Base-by-base conservation (phyloP, 73 alveolate genomes). In the Paramecium bursaria region DNA sequence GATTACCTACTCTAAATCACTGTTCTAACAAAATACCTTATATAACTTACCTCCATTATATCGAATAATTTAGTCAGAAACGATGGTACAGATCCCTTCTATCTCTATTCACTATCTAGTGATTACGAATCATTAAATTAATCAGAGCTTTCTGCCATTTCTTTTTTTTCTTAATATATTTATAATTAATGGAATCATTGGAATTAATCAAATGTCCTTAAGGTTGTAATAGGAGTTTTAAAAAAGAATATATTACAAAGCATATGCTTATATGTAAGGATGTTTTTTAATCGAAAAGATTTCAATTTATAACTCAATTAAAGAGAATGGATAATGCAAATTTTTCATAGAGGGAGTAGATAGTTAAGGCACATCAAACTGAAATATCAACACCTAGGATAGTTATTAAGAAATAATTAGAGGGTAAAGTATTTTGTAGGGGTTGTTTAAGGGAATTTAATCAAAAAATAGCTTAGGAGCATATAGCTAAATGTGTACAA, bases 1-100 rank as follows among this genome's bases (percentile, higher is more conserved):
- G 51, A 96, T 94, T 73, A 93, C 92, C 22, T 95, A 73, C 33
- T 46, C 17, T 73, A 54, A 49, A 35, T 67, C 82, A 11, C 44
- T 47, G 44, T 67, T 67, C 82, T 67, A 39, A 17, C 21, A 7
- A 14, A 11, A 11, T n/a, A 17, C 26, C n/a, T n/a, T n/a, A 31
- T 42, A 39, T 15, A 27, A 14, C 1, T 39, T 67, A 67, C 82
- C 27, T 67, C 82, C 82, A 67, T 67, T n/a, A 67, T 67, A 15
- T 67, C 82, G 17, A 67, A 67, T 25, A 67, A 47, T 67, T 57
- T 67, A 6, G 33, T 26, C 44, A 67, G 44, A 67, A 67, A 67
- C 6, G 60, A 33, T 30, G 82, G 82, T 14, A 67, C 82, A 67
- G 60, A 39, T 14, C 82, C 82, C 27, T 67, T 67, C 10, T 67